Evolutionary conservation across 2,329 filamentous ascomycete species (phyloP), one percentile per base, ranked within the genome.

Genomic region (Aspergillus tanneri): DNA sequence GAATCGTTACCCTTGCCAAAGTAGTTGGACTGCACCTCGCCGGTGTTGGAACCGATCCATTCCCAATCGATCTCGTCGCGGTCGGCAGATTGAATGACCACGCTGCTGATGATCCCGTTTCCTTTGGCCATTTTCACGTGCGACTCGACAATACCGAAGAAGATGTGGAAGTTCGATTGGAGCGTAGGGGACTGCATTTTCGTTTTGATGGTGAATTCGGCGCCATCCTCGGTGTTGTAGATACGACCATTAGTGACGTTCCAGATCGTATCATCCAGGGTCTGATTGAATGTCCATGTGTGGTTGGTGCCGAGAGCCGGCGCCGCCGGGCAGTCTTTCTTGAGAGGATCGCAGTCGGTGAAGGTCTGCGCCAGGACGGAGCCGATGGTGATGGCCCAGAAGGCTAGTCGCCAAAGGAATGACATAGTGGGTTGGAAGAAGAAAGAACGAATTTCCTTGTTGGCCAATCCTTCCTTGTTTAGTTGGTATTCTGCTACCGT

Each of bases 1-100:
- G 62, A 62, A 0, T 87, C 88, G 59, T 88, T 80, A 45, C 93
- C 93, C 73, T 97, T 96, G 69, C 91, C 90, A 61, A 96, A 99
- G 75, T 95, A 99, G 74, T 99, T 97, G 61, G 86, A 87, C 71
- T 97, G 92, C 25, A 73, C 70, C 27, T 56, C 46, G 30, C 50
- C 62, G 19, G 62, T 65, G 52, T 72, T 68, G 41, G 66, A 66
- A 40, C 72, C 72, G 18, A 72, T 56, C 68, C 69, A 71, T 46
- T 72, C 69, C 69, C 88, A 92, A 64, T 96, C 90, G 32, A 95
- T 84, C 71, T 95, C 89, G 66, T 95, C 90, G 11, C 92, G 78
- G 59, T 90, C 85, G 58, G 93, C 86, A 42, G 87, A 92, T 56
- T 93, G 78, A 68, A 92, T 79, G 65, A 95, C 91, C 62, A 95